A percentile compares a stretch with the other conserved stretches of the same genome.
Evolutionary conservation across 495 filamentous ascomycete genomes (phyloP).

Genomic region (Aspergillus sclerotiicarbonarius): DNA sequence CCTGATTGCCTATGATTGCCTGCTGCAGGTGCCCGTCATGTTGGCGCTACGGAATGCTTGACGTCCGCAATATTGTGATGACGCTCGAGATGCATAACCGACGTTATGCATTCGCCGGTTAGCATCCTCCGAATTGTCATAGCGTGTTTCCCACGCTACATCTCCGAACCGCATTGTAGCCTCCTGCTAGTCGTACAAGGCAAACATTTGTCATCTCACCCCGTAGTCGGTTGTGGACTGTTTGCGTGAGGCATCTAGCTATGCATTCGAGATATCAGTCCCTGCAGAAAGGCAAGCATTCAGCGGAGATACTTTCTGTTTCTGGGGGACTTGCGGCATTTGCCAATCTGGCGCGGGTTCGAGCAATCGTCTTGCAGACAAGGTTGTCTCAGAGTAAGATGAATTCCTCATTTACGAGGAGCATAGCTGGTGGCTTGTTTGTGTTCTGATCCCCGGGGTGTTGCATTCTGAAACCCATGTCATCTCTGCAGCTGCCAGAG

Average conservation of each 20-base stretch:
- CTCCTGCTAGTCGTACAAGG: neutral
- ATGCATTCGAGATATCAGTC: neutral
- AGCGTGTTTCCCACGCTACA: neutral
- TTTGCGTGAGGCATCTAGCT: neutral
- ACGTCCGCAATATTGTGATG: neutral
- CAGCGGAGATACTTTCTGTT: neutral
- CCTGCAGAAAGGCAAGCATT: neutral
- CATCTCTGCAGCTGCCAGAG: neutral
- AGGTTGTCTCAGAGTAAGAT: neutral
- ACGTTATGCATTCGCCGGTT: neutral
- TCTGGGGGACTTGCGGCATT: neutral
- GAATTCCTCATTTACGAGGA: neutral
- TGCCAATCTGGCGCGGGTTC: neutral
- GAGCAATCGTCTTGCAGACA: neutral
- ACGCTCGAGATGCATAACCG: neutral
- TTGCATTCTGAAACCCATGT: neutral
- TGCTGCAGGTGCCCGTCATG: neutral
- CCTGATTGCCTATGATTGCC: neutral
- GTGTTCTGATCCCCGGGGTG: neutral
- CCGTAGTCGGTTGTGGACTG: neutral
- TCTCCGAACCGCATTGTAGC: neutral
- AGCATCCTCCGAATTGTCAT: neutral
- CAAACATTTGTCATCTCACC: neutral
- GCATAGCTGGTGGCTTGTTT: neutral
- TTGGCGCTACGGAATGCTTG: neutral